phyloP scores from a whole-genome alignment of 805 yeast species.

The Yamadazyma ubonensis region DNA sequence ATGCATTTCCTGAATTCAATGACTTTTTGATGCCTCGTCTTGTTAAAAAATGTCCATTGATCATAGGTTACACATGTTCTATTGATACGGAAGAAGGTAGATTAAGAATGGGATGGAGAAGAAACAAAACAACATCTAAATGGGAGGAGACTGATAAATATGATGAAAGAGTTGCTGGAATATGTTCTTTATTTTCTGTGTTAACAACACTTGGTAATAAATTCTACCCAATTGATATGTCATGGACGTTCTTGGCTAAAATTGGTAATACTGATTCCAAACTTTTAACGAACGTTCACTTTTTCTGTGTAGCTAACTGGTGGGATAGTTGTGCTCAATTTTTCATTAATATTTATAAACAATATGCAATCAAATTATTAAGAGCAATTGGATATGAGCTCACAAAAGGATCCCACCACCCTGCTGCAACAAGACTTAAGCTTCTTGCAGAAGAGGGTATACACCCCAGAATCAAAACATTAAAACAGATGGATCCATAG shows the following conservation, averaged over 20 bases:
- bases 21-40: constrained; percentile 72
- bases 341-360: constrained; percentile 58
- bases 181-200: constrained; percentile 74
- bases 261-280: constrained; percentile 55
- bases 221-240: constrained; percentile 48
- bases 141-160: constrained; percentile 69
- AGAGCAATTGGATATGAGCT: constrained; percentile 10
- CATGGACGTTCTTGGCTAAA: constrained; percentile 77
- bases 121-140: constrained; percentile 40
- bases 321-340: constrained; percentile 80
- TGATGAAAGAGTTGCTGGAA: constrained; percentile 85
- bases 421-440: constrained; percentile 77
- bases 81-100: constrained; percentile 84
- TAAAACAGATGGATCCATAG: constrained; percentile 42
- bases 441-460: constrained; percentile 82
- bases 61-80: constrained; percentile 76
- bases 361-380: constrained; percentile 59
- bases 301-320: constrained; percentile 73
- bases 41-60: constrained; percentile 86
- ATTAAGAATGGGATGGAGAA: constrained; percentile 82
- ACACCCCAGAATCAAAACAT: constrained; percentile 45
- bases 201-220: constrained; percentile 49
- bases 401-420: constrained; percentile 45
- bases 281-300: constrained; percentile 66
- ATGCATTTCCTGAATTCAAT: constrained; percentile 47